phyloP scores from a whole-genome alignment of 768 basidiomycete species.

The Suillus placidus region DNA sequence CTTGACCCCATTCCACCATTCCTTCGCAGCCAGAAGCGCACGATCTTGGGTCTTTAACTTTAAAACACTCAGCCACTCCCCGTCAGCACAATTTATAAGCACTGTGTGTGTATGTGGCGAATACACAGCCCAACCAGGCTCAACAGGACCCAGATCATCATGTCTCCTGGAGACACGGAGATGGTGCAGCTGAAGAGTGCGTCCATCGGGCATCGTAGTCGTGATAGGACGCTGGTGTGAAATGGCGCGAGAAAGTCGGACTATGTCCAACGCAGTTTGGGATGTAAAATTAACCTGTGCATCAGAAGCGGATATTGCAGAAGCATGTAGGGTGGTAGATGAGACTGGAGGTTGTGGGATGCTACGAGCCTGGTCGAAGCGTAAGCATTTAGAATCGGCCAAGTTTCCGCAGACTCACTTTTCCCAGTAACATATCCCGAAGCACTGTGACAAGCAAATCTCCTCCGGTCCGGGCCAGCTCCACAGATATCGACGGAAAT shows the following conservation, averaged over 20 bases:
- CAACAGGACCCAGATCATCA: constrained; percentile 18
- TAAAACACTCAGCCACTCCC: constrained; percentile 54
- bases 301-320: constrained; percentile 56
- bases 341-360: constrained; percentile 45
- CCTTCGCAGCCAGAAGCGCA: constrained; percentile 53
- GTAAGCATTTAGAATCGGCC: neutral
- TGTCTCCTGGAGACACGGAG: constrained; percentile 18
- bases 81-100: constrained; percentile 56
- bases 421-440: constrained; percentile 60
- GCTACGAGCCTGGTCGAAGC: constrained; percentile 45
- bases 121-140: constrained; percentile 48
- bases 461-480: constrained; percentile 67
- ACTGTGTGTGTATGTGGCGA: constrained; percentile 43
- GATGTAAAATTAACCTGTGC: constrained; percentile 57
- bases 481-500: constrained; percentile 59
- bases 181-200: constrained; percentile 45
- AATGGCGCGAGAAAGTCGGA: constrained; percentile 61
- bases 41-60: constrained; percentile 66
- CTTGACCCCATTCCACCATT: constrained; percentile 80
- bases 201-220: constrained; percentile 37
- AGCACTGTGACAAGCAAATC: constrained; percentile 71
- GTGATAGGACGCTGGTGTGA: constrained; percentile 58
- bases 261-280: constrained; percentile 59
- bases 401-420: constrained; percentile 37
- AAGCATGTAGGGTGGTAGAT: constrained; percentile 50